A percentile compares a stretch with the other conserved stretches of the same genome.
These are phyloP conservation scores for Nemania bipapillata DNA, from an alignment of 2,329 filamentous ascomycete genomes.

Conservation along the genomic window DNA sequence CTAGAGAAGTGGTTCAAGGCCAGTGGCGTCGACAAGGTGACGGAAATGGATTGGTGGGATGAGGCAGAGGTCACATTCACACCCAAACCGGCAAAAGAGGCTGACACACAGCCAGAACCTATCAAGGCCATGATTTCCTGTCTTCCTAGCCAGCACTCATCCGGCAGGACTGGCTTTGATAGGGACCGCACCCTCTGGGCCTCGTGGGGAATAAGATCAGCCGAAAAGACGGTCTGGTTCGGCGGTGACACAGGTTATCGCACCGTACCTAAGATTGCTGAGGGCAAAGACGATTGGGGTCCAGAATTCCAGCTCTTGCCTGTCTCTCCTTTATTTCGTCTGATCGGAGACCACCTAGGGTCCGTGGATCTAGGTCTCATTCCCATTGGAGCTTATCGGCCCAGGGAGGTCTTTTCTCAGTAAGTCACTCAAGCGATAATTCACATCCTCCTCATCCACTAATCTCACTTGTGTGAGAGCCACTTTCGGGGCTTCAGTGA, in stretches of 20 bases:
- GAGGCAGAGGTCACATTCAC: constrained; percentile 75
- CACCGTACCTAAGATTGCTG: constrained; percentile 72
- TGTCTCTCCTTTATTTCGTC: constrained; percentile 81
- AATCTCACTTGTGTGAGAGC: background rate
- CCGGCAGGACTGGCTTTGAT: constrained; percentile 75
- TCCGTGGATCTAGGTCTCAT: constrained; percentile 93
- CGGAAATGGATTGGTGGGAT: constrained; percentile 96
- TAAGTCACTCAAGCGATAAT: background rate
- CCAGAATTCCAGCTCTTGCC: constrained; percentile 74
- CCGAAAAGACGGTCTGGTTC: constrained; percentile 83
- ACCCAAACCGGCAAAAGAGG: constrained; percentile 45
- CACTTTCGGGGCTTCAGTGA: background rate
- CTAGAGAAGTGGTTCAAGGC: constrained; percentile 83
- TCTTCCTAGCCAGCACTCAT: constrained; percentile 85
- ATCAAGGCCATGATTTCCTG: constrained; percentile 80
- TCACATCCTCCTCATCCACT: background rate
- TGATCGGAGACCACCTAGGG: constrained; percentile 82
- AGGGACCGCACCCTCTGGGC: constrained; percentile 83
- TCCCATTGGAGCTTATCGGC: constrained; percentile 89
- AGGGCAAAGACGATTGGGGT: constrained; percentile 75
- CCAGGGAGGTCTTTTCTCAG: constrained; percentile 75
- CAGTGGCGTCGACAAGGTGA: constrained; percentile 77
- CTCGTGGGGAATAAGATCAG: constrained; percentile 82
- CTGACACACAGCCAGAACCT: constrained; percentile 52
- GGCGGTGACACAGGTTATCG: constrained; percentile 92